Evolutionary conservation across 2,329 filamentous ascomycete genomes (phyloP), one percentile per base, ranked within the genome.

Genomic region (Phoma sp.): DNA sequence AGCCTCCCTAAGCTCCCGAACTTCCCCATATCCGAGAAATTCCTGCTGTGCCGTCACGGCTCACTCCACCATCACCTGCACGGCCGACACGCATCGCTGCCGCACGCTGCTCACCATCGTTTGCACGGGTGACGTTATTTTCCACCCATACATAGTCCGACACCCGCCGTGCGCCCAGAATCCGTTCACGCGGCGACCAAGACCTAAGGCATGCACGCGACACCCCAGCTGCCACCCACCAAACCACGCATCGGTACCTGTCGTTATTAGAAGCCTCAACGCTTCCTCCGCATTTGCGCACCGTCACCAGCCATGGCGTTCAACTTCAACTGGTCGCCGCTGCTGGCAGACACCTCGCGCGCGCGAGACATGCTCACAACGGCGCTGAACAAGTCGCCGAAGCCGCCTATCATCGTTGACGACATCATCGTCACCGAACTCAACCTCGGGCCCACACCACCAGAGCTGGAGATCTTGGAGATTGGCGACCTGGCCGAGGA

Each of bases 281-380:
- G 47, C 60, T 45, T 47, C 55, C 32, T 30, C 27, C 32, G 47
- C 37, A 44, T 18, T 46, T 37, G 46, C 30, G 41, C 46, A 29
- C 43, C 38, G 11, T 33, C 27, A 47, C 32, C 50, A 54, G 62
- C 54, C 78, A 99, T 99, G 95, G 95, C 95, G 67, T 99, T 99
- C 89, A 98, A 98, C 83, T 99, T 99, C 90, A 98, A 98, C 91
- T 99, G 95, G 95, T 96, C 92, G 85, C 95, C 95, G 73, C 84
- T 99, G 64, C 95, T 96, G 79, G 93, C 93, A 72, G 95, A 98
- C 80, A 93, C 91, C 70, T 86, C 89, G 74, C 89, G 92, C 67
- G 93, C 95, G 46, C 90, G 93, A 75, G 93, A 98, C 75, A 89
- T 98, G 76, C 84, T 99, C 68, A 99, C 95, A 24, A 89, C 90